These are phyloP conservation scores for Trichoderma brevicompactum DNA, from an alignment of 2,329 filamentous ascomycete species.

Conservation along the genomic window DNA sequence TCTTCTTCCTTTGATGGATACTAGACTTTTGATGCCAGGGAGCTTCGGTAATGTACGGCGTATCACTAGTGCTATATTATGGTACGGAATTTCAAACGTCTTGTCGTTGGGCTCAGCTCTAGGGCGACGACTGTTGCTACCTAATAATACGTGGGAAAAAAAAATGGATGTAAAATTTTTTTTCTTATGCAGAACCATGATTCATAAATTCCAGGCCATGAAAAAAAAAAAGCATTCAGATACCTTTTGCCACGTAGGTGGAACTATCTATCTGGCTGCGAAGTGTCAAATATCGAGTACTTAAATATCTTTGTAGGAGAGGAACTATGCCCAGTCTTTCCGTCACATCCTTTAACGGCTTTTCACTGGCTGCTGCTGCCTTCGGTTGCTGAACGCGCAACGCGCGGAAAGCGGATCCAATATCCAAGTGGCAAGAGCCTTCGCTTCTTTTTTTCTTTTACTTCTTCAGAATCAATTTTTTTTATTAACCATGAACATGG, in stretches of 20 bases:
- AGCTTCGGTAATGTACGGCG: not conserved
- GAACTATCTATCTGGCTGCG: not conserved
- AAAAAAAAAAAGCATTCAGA: not conserved
- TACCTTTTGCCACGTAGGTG: not conserved
- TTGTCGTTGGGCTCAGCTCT: constrained; percentile 3
- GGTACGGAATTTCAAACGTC: not conserved
- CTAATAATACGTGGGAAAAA: not conserved
- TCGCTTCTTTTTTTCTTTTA: not conserved
- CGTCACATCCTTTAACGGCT: too few relatives aligned
- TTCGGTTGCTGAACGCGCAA: not conserved
- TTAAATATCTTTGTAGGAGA: not conserved
- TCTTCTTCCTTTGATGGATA: too few relatives aligned
- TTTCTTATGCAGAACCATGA: not conserved
- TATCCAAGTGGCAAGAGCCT: too few relatives aligned
- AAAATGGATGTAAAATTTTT: not conserved
- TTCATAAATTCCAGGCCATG: not conserved
- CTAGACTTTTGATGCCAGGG: too few relatives aligned
- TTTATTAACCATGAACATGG: not conserved
- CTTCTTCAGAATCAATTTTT: not conserved
- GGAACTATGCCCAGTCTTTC: too few relatives aligned
- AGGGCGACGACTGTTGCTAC: not conserved
- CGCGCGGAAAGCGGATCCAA: not conserved
- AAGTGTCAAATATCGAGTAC: too few relatives aligned
- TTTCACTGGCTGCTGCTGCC: too few relatives aligned
- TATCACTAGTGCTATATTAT: not conserved